Evolutionary conservation across 805 yeast species (phyloP).

Genomic region (Pichia eremophila): DNA sequence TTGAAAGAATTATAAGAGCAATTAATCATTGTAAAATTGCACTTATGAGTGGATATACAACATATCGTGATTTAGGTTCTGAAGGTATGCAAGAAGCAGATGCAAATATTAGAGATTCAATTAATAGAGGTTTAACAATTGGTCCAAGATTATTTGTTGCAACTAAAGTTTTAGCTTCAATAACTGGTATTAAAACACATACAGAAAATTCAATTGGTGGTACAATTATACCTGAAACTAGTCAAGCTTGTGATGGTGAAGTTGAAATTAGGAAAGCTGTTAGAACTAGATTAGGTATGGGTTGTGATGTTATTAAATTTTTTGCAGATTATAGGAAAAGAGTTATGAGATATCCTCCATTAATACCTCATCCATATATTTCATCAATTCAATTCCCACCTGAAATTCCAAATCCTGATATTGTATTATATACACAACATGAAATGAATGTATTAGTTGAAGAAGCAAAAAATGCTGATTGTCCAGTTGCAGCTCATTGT

Average conservation of each 20-base stretch:
- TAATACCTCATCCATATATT: conserved; percentile 20
- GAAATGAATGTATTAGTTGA: conserved; percentile 21
- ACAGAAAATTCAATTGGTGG: conserved; percentile 21
- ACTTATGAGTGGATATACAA: conserved; percentile 21
- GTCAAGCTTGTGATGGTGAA: conserved; percentile 23
- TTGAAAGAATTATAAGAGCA: conserved; percentile 20
- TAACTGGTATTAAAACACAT: conserved; percentile 16
- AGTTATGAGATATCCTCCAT: conserved; percentile 22
- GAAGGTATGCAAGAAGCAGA: conserved; percentile 23
- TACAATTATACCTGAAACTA: conserved; percentile 14
- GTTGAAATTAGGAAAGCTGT: conserved; percentile 20
- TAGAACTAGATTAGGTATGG: conserved; percentile 19
- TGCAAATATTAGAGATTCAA: conserved; percentile 21
- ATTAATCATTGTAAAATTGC: conserved; percentile 20
- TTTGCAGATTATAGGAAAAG: conserved; percentile 22
- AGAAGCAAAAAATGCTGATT: conserved; percentile 18
- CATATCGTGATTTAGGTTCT: conserved; percentile 24
- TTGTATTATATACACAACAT: conserved; percentile 19
- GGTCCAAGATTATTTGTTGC: conserved; percentile 24
- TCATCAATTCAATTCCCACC: conserved; percentile 22
- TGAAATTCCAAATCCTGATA: conserved; percentile 20
- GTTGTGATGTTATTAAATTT: conserved; percentile 22
- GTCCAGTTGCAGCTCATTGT: conserved; percentile 24
- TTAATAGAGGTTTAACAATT: conserved; percentile 19
- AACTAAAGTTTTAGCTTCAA: conserved; percentile 19